A percentile compares a stretch with the other conserved stretches of the same genome.
phyloP scores from a whole-genome alignment of 2,329 filamentous ascomycete species.

The Simplicillium aogashimaense region DNA sequence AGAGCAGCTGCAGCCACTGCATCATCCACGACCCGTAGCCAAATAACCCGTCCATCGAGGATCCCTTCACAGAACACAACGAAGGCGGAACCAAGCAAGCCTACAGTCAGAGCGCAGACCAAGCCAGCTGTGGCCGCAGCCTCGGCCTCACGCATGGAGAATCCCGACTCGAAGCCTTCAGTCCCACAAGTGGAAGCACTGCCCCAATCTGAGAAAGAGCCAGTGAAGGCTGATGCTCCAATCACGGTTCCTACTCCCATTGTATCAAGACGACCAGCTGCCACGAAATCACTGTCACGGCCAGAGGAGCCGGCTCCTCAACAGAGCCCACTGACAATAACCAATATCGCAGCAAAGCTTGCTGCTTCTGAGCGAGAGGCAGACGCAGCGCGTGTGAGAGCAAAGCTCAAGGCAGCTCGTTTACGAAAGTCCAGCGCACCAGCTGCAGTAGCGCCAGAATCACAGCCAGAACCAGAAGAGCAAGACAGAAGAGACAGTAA shows the following conservation, averaged over 20 bases:
- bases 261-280: slow-evolving; percentile 11
- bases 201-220: too few species aligned
- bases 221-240: neutral
- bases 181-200: too few species aligned
- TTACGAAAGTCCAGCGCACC: slow-evolving; percentile 9
- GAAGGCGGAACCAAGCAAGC: too few species aligned
- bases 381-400: slow-evolving; percentile 51
- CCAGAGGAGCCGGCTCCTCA: slow-evolving; percentile 27
- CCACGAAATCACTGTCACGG: slow-evolving; percentile 16
- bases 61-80: too few species aligned
- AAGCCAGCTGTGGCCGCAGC: too few species aligned
- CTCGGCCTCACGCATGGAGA: too few species aligned
- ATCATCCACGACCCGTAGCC: too few species aligned
- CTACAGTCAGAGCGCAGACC: too few species aligned
- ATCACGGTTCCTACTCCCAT: neutral
- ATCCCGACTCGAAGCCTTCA: too few species aligned
- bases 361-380: slow-evolving; percentile 55
- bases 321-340: slow-evolving; percentile 51
- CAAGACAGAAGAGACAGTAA: neutral
- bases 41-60: too few species aligned
- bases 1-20: too few species aligned
- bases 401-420: slow-evolving; percentile 47
- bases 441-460: slow-evolving; percentile 3
- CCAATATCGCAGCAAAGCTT: slow-evolving; percentile 52
- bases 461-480: slow-evolving; percentile 5